Evolutionary conservation across 2,329 filamentous ascomycete genomes (phyloP), one percentile per base, ranked within the genome.

Genomic region (Corinectria fuckeliana): DNA sequence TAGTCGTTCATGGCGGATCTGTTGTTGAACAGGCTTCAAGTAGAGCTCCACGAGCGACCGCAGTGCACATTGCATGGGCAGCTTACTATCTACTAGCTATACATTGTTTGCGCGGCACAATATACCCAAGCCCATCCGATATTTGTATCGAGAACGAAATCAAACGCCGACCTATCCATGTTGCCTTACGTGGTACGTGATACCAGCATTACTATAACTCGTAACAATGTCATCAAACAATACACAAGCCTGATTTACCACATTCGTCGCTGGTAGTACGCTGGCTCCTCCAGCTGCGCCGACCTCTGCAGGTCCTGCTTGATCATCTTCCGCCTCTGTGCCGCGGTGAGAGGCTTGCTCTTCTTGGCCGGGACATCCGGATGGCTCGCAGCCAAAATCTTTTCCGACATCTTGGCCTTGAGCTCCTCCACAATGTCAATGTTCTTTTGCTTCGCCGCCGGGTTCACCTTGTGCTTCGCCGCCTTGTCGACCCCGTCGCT

Each of bases 321-420:
- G 69, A 88, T 88, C 64, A 80, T 76, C 70, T 78, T 78, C 66
- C 86, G 78, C 66, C 86, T 80, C 73, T 86, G 81, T 0, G 81
- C 82, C 55, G 76, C 75, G 56, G 77, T 83, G 18, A 86, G 72
- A 1, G 81, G 82, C 69, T 83, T 80, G 55, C 79, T 74, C 38
- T 74, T 75, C 60, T 76, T 75, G 10, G 72, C 72, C 18, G 69
- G 68, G 5, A 74, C 74, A 51, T 78, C 77, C 1, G 76, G 75
- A 41, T 76, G 72, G 9, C 71, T 71, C 6, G 74, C 71, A 1
- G 69, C 71, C 67, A 71, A 75, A 7, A 74, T 66, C 63, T 76
- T 73, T 30, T 72, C 68, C 9, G 70, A 69, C 4, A 72, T 68
- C 48, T 75, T 71, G 45, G 70, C 65, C 58, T 73, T 65, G 14